phyloP scores from a whole-genome alignment of 1,284 basidiomycete genomes.

The Sanguinoderma infundibulare region DNA sequence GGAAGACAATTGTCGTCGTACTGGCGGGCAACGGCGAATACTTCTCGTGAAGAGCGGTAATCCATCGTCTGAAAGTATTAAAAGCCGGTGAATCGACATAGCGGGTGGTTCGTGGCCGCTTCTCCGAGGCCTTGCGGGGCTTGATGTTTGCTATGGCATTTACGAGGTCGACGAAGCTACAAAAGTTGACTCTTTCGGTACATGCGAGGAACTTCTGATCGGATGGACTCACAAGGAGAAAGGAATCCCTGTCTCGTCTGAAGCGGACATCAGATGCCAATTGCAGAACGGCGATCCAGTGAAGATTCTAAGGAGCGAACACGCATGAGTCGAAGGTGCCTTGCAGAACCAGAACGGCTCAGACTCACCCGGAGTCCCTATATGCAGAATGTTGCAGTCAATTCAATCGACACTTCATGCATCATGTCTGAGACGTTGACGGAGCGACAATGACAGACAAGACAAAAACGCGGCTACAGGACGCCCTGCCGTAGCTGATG shows the following conservation, averaged over 20 bases:
- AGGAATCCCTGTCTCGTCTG: background rate
- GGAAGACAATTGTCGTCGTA: constrained; percentile 62
- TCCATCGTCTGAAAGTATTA: constrained; percentile 52
- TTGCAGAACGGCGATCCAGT: background rate
- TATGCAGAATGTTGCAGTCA: background rate
- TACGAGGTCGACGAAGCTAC: constrained; percentile 27
- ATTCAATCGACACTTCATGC: too few species aligned
- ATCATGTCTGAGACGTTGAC: background rate
- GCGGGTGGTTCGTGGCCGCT: constrained; percentile 12
- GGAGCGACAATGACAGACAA: background rate
- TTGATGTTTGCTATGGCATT: constrained; percentile 22
- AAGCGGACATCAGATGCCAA: background rate
- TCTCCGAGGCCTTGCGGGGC: constrained; percentile 18
- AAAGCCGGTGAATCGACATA: constrained; percentile 7
- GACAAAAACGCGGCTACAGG: background rate
- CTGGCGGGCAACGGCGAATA: constrained; percentile 52
- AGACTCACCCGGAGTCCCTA: background rate
- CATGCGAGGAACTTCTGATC: constrained; percentile 39
- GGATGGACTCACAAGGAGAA: constrained; percentile 15
- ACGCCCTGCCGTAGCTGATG: background rate
- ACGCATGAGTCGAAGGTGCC: background rate
- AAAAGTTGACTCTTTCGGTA: background rate
- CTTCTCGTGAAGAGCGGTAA: constrained; percentile 42
- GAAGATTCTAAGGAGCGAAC: background rate
- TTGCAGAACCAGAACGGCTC: too few species aligned